These are phyloP conservation scores for Termitomyces sp. DNA, from an alignment of 768 basidiomycete species.

Conservation along the genomic window DNA sequence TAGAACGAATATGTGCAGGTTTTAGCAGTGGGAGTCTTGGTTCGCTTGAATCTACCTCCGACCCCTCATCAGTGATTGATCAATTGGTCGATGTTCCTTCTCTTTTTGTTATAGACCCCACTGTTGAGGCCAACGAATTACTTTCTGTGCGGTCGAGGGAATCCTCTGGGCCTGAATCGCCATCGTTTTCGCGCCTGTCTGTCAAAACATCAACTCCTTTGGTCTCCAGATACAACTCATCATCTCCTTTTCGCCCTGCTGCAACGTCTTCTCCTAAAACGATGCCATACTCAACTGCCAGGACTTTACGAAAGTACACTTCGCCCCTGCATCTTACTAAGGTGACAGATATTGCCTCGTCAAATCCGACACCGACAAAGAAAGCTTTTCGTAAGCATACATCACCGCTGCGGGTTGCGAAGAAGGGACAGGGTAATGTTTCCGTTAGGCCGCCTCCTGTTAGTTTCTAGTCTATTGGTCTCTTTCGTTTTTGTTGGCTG, in stretches of 20 bases:
- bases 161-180: background rate
- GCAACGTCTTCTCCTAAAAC: constrained; percentile 2
- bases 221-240: constrained; percentile 4
- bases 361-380: constrained; percentile 5
- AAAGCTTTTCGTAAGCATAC: constrained; percentile 5
- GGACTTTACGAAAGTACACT: background rate
- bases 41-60: constrained; percentile 25
- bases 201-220: constrained; percentile 11
- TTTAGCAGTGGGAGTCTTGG: constrained; percentile 35
- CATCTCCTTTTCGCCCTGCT: constrained; percentile 3
- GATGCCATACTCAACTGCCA: background rate
- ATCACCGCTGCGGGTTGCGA: constrained; percentile 12
- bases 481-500: background rate
- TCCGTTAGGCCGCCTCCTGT: background rate
- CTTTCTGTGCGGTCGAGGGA: constrained; percentile 1
- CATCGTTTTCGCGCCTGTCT: constrained; percentile 1
- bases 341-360: background rate
- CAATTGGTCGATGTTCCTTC: background rate
- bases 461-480: background rate
- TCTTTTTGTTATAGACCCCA: background rate
- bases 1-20: constrained; percentile 22
- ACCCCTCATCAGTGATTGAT: background rate
- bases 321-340: background rate
- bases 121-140: background rate
- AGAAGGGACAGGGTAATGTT: constrained; percentile 2